Conservation (phyloP, 352 stramenopile genomes). For the Pythium pyrilobum region DNA sequence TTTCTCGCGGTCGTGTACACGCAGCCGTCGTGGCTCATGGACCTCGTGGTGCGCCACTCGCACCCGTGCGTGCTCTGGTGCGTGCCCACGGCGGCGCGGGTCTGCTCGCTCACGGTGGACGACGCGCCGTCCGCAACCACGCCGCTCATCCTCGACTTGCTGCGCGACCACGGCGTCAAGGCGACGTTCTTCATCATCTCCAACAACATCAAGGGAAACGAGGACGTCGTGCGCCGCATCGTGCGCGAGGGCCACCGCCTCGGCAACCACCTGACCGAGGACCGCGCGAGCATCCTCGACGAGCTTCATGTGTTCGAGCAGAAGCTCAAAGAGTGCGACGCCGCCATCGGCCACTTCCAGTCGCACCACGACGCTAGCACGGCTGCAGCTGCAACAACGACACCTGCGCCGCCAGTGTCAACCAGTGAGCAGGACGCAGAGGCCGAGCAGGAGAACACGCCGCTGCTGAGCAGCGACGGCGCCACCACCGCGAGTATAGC, state of each 20-base stretch:
- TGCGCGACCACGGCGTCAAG: slow-evolving; percentile 51
- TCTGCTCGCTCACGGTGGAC: slow-evolving; percentile 79
- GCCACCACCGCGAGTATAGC: background rate
- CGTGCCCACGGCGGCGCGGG: slow-evolving; percentile 35
- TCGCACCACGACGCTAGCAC: background rate
- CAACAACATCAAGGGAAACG: slow-evolving; percentile 51
- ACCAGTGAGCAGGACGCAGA: background rate
- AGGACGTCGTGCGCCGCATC: slow-evolving; percentile 68
- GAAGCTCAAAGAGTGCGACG: slow-evolving; percentile 76
- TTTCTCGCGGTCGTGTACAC: slow-evolving; percentile 59
- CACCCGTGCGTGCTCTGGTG: slow-evolving; percentile 77
- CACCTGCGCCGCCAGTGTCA: background rate
- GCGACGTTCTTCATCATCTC: slow-evolving; percentile 88
- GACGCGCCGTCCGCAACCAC: slow-evolving; percentile 66
- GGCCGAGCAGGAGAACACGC: slow-evolving; percentile 1
- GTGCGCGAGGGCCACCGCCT: slow-evolving; percentile 72
- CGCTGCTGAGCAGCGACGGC: slow-evolving; percentile 11
- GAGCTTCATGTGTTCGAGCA: slow-evolving; percentile 77
- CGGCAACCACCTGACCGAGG: slow-evolving; percentile 79
- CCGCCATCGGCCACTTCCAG: slow-evolving; percentile 49
- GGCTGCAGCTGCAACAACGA: background rate
- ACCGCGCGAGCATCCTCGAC: slow-evolving; percentile 74
- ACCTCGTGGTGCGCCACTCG: slow-evolving; percentile 54
- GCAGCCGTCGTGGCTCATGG: slow-evolving; percentile 64
- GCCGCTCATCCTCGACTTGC: slow-evolving; percentile 63